Conservation (phyloP, 768 basidiomycete species). For the Lentinula guzmanii region DNA sequence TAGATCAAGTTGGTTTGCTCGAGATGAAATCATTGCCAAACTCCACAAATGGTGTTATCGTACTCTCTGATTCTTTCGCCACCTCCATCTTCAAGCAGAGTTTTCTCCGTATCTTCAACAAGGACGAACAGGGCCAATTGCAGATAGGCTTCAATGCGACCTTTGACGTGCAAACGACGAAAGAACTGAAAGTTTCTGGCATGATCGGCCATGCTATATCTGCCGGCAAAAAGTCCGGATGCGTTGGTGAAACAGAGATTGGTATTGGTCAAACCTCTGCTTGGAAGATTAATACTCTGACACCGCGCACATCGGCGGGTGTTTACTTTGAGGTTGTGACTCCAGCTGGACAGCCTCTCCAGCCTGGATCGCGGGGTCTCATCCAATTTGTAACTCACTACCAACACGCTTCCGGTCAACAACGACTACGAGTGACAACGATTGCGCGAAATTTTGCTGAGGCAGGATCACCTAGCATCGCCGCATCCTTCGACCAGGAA, state of each 20-base stretch:
- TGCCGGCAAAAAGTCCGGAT: conserved; percentile 91
- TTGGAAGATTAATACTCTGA: conserved; percentile 94
- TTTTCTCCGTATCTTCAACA: conserved; percentile 88
- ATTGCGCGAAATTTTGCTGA: conserved; percentile 97
- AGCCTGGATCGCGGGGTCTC: conserved; percentile 85
- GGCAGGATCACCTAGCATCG: conserved; percentile 90
- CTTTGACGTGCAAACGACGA: conserved; percentile 97
- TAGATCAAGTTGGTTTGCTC: conserved; percentile 94
- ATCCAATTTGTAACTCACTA: conserved; percentile 99
- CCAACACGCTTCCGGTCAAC: conserved; percentile 94
- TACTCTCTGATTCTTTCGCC: conserved; percentile 93
- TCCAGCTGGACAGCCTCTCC: conserved; percentile 88
- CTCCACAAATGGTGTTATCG: conserved; percentile 94
- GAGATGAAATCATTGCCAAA: conserved; percentile 98
- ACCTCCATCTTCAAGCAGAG: conserved; percentile 99
- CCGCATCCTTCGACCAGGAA: conserved; percentile 95
- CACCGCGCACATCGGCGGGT: conserved; percentile 79
- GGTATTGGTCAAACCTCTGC: conserved; percentile 98
- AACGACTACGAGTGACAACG: conserved; percentile 93
- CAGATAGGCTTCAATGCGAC: conserved; percentile 99
- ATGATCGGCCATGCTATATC: conserved; percentile 97
- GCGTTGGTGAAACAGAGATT: conserved; percentile 98
- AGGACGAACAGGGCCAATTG: conserved; percentile 87
- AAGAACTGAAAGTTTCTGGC: conserved; percentile 97
- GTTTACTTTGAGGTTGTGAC: conserved; percentile 99